Base-by-base conservation (phyloP, 2,329 filamentous ascomycete genomes). In the Fusarium virguliforme region DNA sequence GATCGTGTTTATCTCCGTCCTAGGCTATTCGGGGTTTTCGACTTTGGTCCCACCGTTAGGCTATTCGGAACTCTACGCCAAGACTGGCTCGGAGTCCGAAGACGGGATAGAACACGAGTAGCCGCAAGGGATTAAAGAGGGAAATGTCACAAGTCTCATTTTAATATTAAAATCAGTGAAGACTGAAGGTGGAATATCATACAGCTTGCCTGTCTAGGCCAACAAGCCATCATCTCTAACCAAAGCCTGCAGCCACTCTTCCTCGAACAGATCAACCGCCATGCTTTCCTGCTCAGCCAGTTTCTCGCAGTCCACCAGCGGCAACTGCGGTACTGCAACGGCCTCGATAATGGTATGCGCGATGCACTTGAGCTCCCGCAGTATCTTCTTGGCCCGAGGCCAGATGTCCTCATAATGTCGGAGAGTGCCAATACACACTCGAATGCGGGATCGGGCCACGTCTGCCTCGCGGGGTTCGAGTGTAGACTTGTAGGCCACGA, bases 301-400 rank as follows among this genome's bases (percentile, higher is more conserved):
- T 8, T n/a, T 48, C 24, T 48, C 43, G 30, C 24, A 30, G 43
- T 1, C 43, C 15, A 15, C 4, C 43, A 48, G n/a, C 4, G 24
- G 13, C 1, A 48, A 10, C 24, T 10, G 43, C 4, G 43, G 43
- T 10, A 30, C 5, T 9, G 43, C 24, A 48, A 30, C 8, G 2
- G 43, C 15, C 5, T 48, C 43, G 8, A 48, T 48, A n/a, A 48
- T 48, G 3, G 24, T 30, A 48, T 30, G 43, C 4, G 43, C 43
- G 8, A 48, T 48, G 8, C 43, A 48, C 43, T 48, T 48, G 8
- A 48, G 43, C 24, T 48, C 43, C n/a, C 24, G 43, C 43, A 48
- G 30, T 1, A 48, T 48, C 43, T 48, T 48, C 15, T 48, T 48
- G n/a, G 43, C 43, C 5, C 43, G 43, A 12, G 43, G 43, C 43